Evolutionary conservation across 306 rosid species (phyloP).

Genomic region (Cyamopsis tetragonoloba): DNA sequence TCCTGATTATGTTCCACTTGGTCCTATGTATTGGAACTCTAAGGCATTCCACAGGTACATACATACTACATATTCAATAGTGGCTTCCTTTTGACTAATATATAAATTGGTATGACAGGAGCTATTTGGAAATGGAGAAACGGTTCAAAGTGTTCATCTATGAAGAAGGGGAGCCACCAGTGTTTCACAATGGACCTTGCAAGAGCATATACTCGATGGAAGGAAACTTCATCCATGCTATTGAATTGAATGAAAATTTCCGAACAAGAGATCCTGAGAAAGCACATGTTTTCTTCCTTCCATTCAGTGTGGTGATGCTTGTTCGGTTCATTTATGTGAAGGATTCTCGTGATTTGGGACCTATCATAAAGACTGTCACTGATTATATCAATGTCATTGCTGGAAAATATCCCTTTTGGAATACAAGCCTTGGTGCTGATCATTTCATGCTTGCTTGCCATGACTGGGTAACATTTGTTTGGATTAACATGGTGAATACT

Average conservation of each 20-base stretch:
- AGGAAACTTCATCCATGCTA: constrained; percentile 70
- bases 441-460: constrained; percentile 91
- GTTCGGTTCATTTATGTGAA: constrained; percentile 56
- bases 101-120: no score
- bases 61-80: no score
- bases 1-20: constrained; percentile 55
- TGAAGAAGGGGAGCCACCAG: constrained; percentile 80
- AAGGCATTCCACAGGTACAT: constrained; percentile 75
- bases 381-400: constrained; percentile 64
- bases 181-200: constrained; percentile 92
- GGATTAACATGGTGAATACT: no score
- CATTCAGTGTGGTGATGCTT: constrained; percentile 71
- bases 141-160: constrained; percentile 70
- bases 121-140: constrained; percentile 91
- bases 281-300: constrained; percentile 78
- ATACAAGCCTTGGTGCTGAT: constrained; percentile 81
- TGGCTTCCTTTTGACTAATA: no score
- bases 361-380: constrained; percentile 48
- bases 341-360: constrained; percentile 55
- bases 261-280: constrained; percentile 62
- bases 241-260: constrained; percentile 56
- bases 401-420: constrained; percentile 67
- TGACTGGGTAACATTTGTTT: constrained; percentile 66
- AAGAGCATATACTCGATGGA: constrained; percentile 85
- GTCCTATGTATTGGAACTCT: constrained; percentile 80